Evolutionary conservation across 2,329 filamentous ascomycete species (phyloP).

Genomic region (Dothiorella sarmentorum): DNA sequence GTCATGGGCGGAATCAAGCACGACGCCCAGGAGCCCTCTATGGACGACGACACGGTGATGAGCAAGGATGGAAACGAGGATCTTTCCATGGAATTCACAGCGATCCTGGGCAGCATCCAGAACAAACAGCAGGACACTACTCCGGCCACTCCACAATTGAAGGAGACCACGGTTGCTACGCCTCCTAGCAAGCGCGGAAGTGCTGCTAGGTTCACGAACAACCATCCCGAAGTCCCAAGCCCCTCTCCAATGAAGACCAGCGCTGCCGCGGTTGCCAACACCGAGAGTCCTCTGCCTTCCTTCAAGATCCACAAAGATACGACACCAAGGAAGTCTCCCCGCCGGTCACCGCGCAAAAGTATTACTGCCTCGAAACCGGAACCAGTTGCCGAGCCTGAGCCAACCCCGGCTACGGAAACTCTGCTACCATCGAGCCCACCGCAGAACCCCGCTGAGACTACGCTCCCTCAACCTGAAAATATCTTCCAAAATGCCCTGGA

Average conservation of each 20-base stretch:
- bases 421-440: background rate
- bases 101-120: slow-evolving; percentile 45
- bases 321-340: slow-evolving; percentile 26
- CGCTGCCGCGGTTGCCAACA: slow-evolving; percentile 1
- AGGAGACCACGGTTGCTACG: background rate
- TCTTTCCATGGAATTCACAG: slow-evolving; percentile 53
- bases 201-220: slow-evolving; percentile 16
- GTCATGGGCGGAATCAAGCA: slow-evolving; percentile 37
- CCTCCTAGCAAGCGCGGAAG: slow-evolving; percentile 18
- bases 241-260: slow-evolving; percentile 16
- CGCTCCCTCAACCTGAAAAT: background rate
- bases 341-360: slow-evolving; percentile 28
- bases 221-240: slow-evolving; percentile 16
- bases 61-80: slow-evolving; percentile 39
- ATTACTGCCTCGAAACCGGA: slow-evolving; percentile 7
- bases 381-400: slow-evolving; percentile 30
- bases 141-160: slow-evolving; percentile 21
- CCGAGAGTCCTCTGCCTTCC: background rate
- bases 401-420: background rate
- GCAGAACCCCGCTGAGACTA: background rate
- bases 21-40: background rate
- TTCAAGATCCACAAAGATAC: slow-evolving; percentile 25
- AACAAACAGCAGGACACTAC: slow-evolving; percentile 21
- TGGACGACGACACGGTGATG: slow-evolving; percentile 10
- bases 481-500: background rate